These are phyloP conservation scores for Fusarium sp. DNA, from an alignment of 2,329 filamentous ascomycete species.

Conservation along the genomic window DNA sequence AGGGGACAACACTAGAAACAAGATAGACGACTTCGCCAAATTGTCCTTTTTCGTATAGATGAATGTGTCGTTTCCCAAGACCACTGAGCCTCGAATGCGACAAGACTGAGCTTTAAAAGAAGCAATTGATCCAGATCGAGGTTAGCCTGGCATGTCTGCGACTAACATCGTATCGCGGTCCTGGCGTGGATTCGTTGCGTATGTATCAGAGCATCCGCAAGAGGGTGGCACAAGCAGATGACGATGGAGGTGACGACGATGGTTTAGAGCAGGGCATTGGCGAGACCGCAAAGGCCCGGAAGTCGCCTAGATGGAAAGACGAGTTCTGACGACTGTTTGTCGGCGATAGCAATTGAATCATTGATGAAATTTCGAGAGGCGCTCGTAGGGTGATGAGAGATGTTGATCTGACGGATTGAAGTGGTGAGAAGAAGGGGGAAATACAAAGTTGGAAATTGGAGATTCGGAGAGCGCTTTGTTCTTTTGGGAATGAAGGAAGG, in stretches of 20 bases:
- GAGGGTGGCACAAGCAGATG: conserved; percentile 40
- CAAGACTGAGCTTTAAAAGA: neutral
- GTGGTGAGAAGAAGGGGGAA: conserved; percentile 26
- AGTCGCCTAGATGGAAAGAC: conserved; percentile 7
- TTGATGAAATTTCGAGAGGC: neutral
- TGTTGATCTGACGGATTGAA: conserved; percentile 5
- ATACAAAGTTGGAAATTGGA: conserved; percentile 24
- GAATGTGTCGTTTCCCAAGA: neutral
- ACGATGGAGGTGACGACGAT: conserved; percentile 39
- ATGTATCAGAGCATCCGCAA: conserved; percentile 20
- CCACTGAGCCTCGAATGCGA: conserved; percentile 2
- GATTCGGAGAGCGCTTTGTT: conserved; percentile 34
- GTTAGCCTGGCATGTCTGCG: neutral
- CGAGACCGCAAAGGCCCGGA: conserved; percentile 13
- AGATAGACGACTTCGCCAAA: conserved; percentile 31
- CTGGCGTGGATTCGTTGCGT: conserved; percentile 18
- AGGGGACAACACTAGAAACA: conserved; percentile 13
- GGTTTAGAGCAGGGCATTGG: conserved; percentile 22
- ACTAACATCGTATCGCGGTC: conserved; percentile 4
- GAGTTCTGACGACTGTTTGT: neutral
- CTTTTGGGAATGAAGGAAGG: conserved; percentile 25
- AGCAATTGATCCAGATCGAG: conserved; percentile 1
- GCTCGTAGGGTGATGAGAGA: neutral
- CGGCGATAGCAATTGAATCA: conserved; percentile 8
- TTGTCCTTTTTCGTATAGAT: neutral